Evolutionary conservation across 257 asterid species (phyloP), one percentile per base, ranked within the genome.

Genomic region (Echites panduratus): DNA sequence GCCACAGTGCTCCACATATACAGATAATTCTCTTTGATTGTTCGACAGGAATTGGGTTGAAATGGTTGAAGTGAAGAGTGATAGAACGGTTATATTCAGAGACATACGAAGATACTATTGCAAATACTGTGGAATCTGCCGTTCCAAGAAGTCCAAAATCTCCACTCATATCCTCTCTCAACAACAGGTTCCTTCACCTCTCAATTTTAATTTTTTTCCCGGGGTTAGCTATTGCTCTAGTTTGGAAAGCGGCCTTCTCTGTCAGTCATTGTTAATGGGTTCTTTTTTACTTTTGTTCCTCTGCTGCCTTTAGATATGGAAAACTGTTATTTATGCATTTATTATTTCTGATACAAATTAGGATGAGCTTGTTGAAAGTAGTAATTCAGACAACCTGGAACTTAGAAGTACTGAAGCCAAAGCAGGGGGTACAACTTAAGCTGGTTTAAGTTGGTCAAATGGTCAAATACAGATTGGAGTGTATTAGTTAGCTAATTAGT

Each of bases 21-120:
- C 38, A 1, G 38, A 32, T 32, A 32, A 32, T 32, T 32, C 1
- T 3, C 1, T 32, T 32, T 32, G 38, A 32, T 32, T 32, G 38
- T 32, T 32, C 38, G 38, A 32, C 38, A 32, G 41, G 38, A 11
- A 6, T 45, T 10, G 4, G 52, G 65, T 35, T 64, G 22, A 49
- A 52, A 71, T 68, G 77, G 76, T 65, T 19, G 82, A 68, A 65
- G 85, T 68, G 26, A 62, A 76, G 54, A 41, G 75, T 1, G 1
- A 4, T 48, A 79, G 65, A 64, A 77, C 62, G 9, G 78, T 89
- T 22, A 86, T 88, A 43, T 91, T 87, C 81, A 83, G 76, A 77
- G 97, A 91, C 68, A 87, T 94, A 1, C 81, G 98, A 61, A 79
- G 92, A 45, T 94, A 91, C 64, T 82, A 80, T 70, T 94, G 99